Base-by-base conservation (phyloP, 202 grass and related monocot species). In the Schoenoplectus triqueter region DNA sequence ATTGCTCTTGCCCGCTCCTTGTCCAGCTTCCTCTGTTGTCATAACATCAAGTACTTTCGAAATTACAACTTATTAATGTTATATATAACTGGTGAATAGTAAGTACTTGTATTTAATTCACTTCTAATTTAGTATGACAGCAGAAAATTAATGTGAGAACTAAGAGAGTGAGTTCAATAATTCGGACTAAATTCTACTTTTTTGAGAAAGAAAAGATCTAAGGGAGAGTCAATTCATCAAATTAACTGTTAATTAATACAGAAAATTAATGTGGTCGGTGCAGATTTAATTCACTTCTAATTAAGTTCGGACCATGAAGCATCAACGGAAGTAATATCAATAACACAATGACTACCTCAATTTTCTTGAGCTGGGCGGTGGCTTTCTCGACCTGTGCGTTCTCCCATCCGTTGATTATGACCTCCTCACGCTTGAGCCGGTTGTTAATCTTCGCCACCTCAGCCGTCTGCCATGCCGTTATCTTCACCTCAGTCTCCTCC, bases 401-500 rank as follows among this genome's bases (percentile, higher is more conserved):
- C 87, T 98, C 91, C 91, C 92, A 98, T 0, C 95, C 95, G 75
- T 95, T 95, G 83, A 98, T 95, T 55, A 92, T 85, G 4, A 98
- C 91, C 62, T 98, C 95, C 78, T 98, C 91, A 64, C 91, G 3
- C 85, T 98, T 98, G 84, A 95, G 95, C 9, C 95, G 54, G 83
- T 93, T 98, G 85, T 98, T 98, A 48, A 98, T 86, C 92, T 95
- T 93, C 42, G 92, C 92, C 17, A 95, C 46, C 91, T 98, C 91
- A 48, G 88, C 89, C n/a, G 89, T 93, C 85, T 95, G 91, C 95
- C 95, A 98, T 39, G 95, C 92, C 59, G 89, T 66, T 62, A 98
- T 94, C 89, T 98, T 98, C 66, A 89, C 89, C 87, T 98, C 91
- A 22, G 91, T 89, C 91, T 98, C 95, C 85, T 98, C 95, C 89